These are phyloP conservation scores for Gynochthodes officinalis DNA, from an alignment of 257 asterid genomes.

Conservation along the genomic window DNA sequence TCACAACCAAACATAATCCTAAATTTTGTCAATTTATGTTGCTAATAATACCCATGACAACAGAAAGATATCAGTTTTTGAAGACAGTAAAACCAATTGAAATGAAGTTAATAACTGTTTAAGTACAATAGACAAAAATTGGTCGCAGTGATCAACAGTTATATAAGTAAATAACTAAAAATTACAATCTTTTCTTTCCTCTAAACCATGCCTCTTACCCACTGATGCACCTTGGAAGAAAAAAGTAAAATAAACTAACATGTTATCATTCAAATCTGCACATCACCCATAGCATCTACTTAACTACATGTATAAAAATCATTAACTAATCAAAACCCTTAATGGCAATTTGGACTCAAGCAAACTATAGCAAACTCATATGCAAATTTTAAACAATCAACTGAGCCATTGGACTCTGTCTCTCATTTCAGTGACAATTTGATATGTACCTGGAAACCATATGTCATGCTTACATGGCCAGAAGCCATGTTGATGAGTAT, in stretches of 20 bases:
- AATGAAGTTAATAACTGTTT: background rate
- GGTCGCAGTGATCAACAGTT: background rate
- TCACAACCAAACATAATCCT: background rate
- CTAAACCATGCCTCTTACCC: background rate
- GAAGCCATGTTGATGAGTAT: constrained; percentile 98
- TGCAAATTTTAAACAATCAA: background rate
- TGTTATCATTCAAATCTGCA: background rate
- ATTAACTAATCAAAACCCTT: background rate
- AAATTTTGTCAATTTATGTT: background rate
- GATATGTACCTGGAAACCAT: constrained; percentile 77
- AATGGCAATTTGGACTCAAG: background rate
- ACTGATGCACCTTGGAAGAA: background rate
- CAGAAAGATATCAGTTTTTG: background rate
- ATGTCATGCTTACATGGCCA: constrained; percentile 95
- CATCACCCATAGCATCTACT: background rate
- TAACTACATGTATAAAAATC: background rate
- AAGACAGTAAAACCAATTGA: background rate
- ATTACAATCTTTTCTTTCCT: background rate
- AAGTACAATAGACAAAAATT: background rate
- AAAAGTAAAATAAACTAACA: background rate
- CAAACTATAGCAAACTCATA: background rate
- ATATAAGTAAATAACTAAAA: background rate
- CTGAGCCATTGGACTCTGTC: background rate
- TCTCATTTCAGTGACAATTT: background rate
- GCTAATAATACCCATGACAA: background rate